Evolutionary conservation across 2,329 filamentous ascomycete species (phyloP), one percentile per base, ranked within the genome.

Genomic region (Paracoccidioides brasiliensis): DNA sequence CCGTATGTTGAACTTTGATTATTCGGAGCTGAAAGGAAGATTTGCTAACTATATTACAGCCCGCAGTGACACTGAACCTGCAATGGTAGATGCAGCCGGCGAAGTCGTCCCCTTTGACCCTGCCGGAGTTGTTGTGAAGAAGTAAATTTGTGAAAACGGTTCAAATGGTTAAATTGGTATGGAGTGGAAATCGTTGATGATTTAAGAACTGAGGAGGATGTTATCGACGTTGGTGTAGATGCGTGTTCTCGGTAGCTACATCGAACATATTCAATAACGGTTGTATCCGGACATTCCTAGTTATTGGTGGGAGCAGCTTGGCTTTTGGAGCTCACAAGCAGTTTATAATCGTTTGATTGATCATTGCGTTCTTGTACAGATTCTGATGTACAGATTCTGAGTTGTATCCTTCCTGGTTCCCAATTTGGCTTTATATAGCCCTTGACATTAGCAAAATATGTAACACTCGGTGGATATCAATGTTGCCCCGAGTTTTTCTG

Each of bases 61-160:
- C 50, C 55, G 58, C 43, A 48, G 52, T 41, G 59, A 61, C 46
- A 60, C 58, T 43, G 46, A 37, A 12, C 58, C 59, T 38, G 56
- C 53, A 14, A 61, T 60, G 59, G 59, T 57, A 28, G 55, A 53
- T 43, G 44, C 37, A 6, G 32, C 46, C 14, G 56, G 56, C 4
- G 56, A 60, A 35, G 43, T 61, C 10, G 53, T 61, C 22, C 58
- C 59, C 28, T 61, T 60, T 15, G 53, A 60, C 37, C 45, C 51
- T n/a, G 55, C 58, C 12, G 55, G 40, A 22, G 58, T 60, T 30
- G 51, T 58, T 46, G 37, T 55, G 14, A 53, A 56, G 42, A 32
- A 56, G 9, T 53, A 56, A 30, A 42, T 12, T 7, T 33, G 22
- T 41, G 28, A 10, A 41, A 44, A 33, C 35, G 15, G 28, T 33